These are phyloP conservation scores for Vaccinium darrowii DNA, from an alignment of 148 eudicot genomes.

Conservation along the genomic window DNA sequence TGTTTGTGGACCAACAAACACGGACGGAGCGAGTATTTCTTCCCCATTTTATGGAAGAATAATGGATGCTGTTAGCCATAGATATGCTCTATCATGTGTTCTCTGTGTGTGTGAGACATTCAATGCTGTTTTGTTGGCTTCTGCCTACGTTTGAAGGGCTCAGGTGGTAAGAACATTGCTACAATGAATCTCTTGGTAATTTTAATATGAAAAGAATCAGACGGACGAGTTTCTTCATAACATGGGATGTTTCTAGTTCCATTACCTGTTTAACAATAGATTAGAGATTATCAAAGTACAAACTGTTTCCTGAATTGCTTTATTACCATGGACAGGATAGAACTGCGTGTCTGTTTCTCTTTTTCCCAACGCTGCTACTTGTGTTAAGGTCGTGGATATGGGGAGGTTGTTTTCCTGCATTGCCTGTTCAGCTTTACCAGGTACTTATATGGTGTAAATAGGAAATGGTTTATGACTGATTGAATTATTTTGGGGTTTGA, in stretches of 20 bases:
- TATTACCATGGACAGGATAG: slow-evolving; percentile 64
- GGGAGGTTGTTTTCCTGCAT: slow-evolving; percentile 92
- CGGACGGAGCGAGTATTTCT: too few species aligned
- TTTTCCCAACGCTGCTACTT: slow-evolving; percentile 72
- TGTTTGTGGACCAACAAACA: too few species aligned
- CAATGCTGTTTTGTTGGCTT: slow-evolving; percentile 2
- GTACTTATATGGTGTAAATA: slow-evolving; percentile 28
- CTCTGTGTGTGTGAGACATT: neutral
- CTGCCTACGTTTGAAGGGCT: neutral
- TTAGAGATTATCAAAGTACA: neutral
- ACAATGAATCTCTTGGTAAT: neutral
- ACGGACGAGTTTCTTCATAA: neutral
- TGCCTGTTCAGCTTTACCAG: slow-evolving; percentile 95
- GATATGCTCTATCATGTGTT: neutral
- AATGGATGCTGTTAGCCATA: neutral
- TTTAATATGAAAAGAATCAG: neutral
- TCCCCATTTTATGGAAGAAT: neutral
- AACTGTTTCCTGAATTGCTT: neutral
- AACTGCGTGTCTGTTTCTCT: slow-evolving; percentile 79
- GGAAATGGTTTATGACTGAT: neutral
- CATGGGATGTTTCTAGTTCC: neutral
- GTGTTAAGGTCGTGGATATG: slow-evolving; percentile 62
- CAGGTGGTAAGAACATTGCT: neutral
- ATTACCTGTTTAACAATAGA: neutral
- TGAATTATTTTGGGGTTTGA: neutral